These are phyloP conservation scores for Mucor circinelloides DNA, from an alignment of 371 early-diverging fungal species.

Conservation along the genomic window DNA sequence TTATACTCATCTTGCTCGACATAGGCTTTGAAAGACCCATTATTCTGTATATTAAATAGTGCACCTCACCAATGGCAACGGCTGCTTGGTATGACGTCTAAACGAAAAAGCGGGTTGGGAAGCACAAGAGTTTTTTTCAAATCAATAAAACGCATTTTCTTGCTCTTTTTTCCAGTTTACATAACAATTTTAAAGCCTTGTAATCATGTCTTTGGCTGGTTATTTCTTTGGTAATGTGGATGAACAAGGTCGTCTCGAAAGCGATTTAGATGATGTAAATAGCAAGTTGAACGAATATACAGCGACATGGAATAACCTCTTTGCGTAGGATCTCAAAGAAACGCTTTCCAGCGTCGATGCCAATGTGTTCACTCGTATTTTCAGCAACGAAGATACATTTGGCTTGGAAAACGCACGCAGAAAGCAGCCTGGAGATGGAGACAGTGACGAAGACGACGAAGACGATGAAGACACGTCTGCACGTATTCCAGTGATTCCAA, in stretches of 20 bases:
- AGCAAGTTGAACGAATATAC: background rate
- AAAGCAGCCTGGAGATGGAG: constrained; percentile 38
- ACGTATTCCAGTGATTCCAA: constrained; percentile 24
- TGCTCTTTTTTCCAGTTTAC: background rate
- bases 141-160: background rate
- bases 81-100: background rate
- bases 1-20: background rate
- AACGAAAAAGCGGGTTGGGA: background rate
- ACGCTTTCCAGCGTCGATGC: constrained; percentile 62
- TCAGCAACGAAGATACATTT: constrained; percentile 54
- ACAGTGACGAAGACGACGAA: constrained; percentile 35
- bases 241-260: constrained; percentile 79
- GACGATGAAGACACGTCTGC: constrained; percentile 26
- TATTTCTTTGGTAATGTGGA: constrained; percentile 92
- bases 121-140: background rate
- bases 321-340: constrained; percentile 67
- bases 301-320: background rate
- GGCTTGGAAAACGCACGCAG: constrained; percentile 46
- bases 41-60: background rate
- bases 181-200: background rate
- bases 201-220: constrained; percentile 65
- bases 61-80: background rate
- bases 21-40: constrained; percentile 2
- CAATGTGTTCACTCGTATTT: constrained; percentile 54
- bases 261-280: constrained; percentile 64